Conservation (phyloP, 495 filamentous ascomycete species). For the Cryomyces minteri region DNA sequence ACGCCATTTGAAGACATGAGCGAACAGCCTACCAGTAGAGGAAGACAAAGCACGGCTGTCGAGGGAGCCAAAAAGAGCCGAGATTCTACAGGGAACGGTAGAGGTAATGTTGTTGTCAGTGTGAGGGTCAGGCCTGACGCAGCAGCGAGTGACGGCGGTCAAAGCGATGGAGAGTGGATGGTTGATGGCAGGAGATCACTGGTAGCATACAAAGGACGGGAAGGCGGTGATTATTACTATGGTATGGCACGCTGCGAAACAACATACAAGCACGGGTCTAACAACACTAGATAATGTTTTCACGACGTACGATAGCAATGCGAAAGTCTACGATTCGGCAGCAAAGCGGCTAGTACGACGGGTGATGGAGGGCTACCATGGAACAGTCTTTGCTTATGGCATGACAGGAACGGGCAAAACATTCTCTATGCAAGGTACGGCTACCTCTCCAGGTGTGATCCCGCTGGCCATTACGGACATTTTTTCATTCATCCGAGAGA, state of each 20-base stretch:
- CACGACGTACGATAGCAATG: slow-evolving; percentile 76
- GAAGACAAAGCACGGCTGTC: slow-evolving; percentile 14
- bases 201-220: slow-evolving; percentile 67
- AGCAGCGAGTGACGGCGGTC: slow-evolving; percentile 34
- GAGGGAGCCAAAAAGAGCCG: slow-evolving; percentile 19
- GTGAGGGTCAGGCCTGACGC: slow-evolving; percentile 81
- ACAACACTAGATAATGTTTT: slow-evolving; percentile 73
- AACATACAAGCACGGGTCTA: slow-evolving; percentile 1
- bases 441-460: slow-evolving; percentile 91
- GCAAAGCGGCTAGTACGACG: slow-evolving; percentile 88
- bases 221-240: slow-evolving; percentile 85
- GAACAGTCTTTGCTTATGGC: slow-evolving; percentile 95
- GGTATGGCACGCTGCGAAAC: slow-evolving; percentile 32
- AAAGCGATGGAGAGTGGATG: slow-evolving; percentile 71
- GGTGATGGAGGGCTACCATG: slow-evolving; percentile 98
- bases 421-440: slow-evolving; percentile 97
- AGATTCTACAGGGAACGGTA: slow-evolving; percentile 23
- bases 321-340: slow-evolving; percentile 79
- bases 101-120: slow-evolving; percentile 92
- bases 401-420: slow-evolving; percentile 99
- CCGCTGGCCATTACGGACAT: slow-evolving; percentile 96
- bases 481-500: slow-evolving; percentile 96
- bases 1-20: slow-evolving; percentile 66
- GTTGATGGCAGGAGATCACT: slow-evolving; percentile 71
- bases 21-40: slow-evolving; percentile 26